phyloP scores from a whole-genome alignment of 192 early-diverging fungal species.

The Coemansia sp. region DNA sequence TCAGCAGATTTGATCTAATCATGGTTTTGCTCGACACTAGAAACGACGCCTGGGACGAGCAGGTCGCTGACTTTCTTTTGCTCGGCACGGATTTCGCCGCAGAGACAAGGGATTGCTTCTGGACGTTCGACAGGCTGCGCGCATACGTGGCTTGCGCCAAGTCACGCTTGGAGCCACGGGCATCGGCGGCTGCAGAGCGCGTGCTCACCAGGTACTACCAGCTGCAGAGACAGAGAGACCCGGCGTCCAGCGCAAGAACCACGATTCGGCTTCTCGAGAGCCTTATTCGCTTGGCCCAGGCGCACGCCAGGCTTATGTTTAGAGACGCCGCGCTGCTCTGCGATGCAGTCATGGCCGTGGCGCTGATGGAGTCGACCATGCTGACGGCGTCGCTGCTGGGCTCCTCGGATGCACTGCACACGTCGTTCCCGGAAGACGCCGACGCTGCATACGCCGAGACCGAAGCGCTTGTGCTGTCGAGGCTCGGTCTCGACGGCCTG shows the following conservation, averaged over 20 bases:
- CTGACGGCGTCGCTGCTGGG: slow-evolving; percentile 57
- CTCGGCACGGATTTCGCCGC: slow-evolving; percentile 11
- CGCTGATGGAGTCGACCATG: slow-evolving; percentile 62
- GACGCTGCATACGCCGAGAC: slow-evolving; percentile 51
- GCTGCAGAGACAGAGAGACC: slow-evolving; percentile 63
- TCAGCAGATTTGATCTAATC: slow-evolving; percentile 74
- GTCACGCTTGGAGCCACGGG: slow-evolving; percentile 51
- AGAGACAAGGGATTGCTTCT: slow-evolving; percentile 22
- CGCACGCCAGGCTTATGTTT: slow-evolving; percentile 65
- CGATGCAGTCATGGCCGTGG: slow-evolving; percentile 62
- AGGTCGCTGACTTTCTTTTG: slow-evolving; percentile 54
- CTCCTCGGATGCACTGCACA: slow-evolving; percentile 55
- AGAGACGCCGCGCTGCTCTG: slow-evolving; percentile 54
- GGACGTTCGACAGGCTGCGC: slow-evolving; percentile 64
- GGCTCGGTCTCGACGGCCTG: slow-evolving; percentile 52
- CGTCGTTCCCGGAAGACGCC: slow-evolving; percentile 59
- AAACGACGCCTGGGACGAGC: slow-evolving; percentile 65
- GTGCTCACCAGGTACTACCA: slow-evolving; percentile 73
- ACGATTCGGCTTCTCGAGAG: slow-evolving; percentile 66
- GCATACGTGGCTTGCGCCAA: slow-evolving; percentile 67
- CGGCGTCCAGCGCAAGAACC: slow-evolving; percentile 65
- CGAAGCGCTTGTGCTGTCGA: slow-evolving; percentile 37
- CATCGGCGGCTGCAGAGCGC: slow-evolving; percentile 59
- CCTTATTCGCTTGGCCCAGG: slow-evolving; percentile 62
- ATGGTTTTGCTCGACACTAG: slow-evolving; percentile 66